phyloP scores from a whole-genome alignment of 1,139 yeast species.

The Pichia sorboxylosa region DNA sequence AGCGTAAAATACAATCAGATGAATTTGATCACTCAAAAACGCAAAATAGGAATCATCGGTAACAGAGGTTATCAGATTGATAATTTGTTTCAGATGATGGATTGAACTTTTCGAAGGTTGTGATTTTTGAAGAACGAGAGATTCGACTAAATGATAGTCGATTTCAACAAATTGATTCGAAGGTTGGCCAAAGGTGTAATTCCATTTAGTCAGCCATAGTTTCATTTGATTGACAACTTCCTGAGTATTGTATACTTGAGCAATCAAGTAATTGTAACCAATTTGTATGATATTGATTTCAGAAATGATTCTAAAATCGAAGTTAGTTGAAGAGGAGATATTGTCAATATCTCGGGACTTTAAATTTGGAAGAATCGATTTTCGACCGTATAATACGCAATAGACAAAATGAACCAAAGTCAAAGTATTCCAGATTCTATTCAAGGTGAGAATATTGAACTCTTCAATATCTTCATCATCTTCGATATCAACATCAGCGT shows the following conservation, averaged over 20 bases:
- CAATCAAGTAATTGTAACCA: constrained; percentile 50
- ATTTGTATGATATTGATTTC: constrained; percentile 58
- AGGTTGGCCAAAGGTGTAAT: constrained; percentile 58
- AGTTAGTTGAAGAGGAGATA: constrained; percentile 57
- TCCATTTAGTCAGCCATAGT: constrained; percentile 65
- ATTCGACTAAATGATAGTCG: constrained; percentile 54
- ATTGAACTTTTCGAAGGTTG: too few relatives aligned
- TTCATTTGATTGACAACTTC: constrained; percentile 26
- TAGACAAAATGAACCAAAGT: constrained; percentile 58
- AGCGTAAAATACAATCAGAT: constrained; percentile 44
- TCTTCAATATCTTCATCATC: constrained; percentile 25
- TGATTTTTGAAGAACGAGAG: too few relatives aligned
- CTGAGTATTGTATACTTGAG: constrained; percentile 10
- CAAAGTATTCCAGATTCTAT: constrained; percentile 50
- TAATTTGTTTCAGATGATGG: too few relatives aligned
- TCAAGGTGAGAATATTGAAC: constrained; percentile 18
- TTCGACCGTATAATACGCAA: constrained; percentile 60
- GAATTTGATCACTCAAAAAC: constrained; percentile 57
- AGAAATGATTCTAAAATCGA: constrained; percentile 76
- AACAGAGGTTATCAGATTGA: constrained; percentile 29
- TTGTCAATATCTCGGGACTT: constrained; percentile 29
- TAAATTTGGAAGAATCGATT: constrained; percentile 30
- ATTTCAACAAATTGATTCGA: constrained; percentile 68
- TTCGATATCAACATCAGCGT: constrained; percentile 10
- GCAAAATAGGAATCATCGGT: constrained; percentile 55